A percentile compares a stretch with the other conserved stretches of the same genome.
Evolutionary conservation across 2,329 filamentous ascomycete species (phyloP).

Genomic region (Penicillium polonicum): DNA sequence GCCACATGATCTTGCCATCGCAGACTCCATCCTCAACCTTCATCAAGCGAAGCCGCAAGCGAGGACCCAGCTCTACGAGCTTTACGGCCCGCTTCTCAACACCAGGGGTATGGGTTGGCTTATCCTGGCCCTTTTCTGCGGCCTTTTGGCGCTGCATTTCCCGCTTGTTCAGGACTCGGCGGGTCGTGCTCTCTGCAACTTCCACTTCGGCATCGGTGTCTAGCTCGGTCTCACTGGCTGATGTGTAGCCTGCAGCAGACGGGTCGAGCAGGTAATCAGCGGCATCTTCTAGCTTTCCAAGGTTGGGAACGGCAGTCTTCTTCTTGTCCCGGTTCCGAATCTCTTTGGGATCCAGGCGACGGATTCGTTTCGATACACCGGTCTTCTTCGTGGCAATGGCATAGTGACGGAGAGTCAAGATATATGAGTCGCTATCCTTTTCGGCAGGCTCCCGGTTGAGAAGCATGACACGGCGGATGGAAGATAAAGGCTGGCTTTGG

Average conservation of each 20-base stretch:
- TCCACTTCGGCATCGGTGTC: conserved; percentile 97
- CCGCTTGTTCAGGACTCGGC: conserved; percentile 53
- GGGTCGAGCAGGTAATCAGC: conserved; percentile 90
- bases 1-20: conserved; percentile 91
- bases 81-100: conserved; percentile 88
- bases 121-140: conserved; percentile 47
- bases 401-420: conserved; percentile 88
- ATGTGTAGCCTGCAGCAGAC: conserved; percentile 78
- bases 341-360: conserved; percentile 81
- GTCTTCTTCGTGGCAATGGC: conserved; percentile 88
- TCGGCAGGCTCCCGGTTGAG: conserved; percentile 70
- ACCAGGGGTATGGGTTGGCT: conserved; percentile 38
- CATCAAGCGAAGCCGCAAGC: conserved; percentile 82
- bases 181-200: conserved; percentile 60
- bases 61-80: conserved; percentile 84
- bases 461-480: conserved; percentile 88
- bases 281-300: conserved; percentile 88
- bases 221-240: conserved; percentile 85
- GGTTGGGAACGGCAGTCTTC: conserved; percentile 72
- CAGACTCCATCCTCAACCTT: conserved; percentile 97
- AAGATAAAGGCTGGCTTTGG: conserved; percentile 80
- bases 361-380: conserved; percentile 78
- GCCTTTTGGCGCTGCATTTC: conserved; percentile 50
- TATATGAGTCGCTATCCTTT: conserved; percentile 64
- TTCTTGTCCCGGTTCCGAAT: conserved; percentile 69